These are phyloP conservation scores for Puccinia polysora DNA, from an alignment of 1,284 basidiomycete genomes.

Conservation along the genomic window DNA sequence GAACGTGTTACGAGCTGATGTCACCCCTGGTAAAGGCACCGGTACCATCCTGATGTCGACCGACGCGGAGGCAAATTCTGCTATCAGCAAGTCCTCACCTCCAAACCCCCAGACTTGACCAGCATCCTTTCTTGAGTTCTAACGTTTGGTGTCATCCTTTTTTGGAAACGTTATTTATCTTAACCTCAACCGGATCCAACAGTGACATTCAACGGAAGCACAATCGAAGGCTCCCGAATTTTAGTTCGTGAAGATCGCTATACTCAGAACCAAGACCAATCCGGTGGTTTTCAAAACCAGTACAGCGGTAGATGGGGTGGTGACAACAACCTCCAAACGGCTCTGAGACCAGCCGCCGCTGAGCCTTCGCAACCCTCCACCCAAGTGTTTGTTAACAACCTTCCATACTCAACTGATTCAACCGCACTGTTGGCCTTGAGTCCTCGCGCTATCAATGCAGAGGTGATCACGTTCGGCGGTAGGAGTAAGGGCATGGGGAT, in stretches of 20 bases:
- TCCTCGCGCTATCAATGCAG: constrained; percentile 34
- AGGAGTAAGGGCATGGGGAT: constrained; percentile 44
- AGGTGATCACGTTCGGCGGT: constrained; percentile 33
- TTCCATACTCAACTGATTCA: constrained; percentile 33
- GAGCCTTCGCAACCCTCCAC: constrained; percentile 38
- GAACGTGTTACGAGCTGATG: constrained; percentile 87
- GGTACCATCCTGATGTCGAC: constrained; percentile 86
- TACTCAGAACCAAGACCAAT: constrained; percentile 1
- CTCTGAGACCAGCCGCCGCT: background rate
- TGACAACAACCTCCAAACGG: background rate
- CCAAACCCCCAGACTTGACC: background rate
- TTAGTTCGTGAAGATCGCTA: constrained; percentile 40
- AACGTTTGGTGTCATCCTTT: background rate
- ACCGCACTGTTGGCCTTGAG: constrained; percentile 23
- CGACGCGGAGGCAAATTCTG: constrained; percentile 69
- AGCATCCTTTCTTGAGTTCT: background rate
- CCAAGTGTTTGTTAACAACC: constrained; percentile 43
- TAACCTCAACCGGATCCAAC: background rate
- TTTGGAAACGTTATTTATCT: background rate
- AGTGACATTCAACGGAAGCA: constrained; percentile 41
- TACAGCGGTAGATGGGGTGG: background rate
- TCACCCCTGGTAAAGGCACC: constrained; percentile 87
- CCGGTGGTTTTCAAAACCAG: constrained; percentile 9
- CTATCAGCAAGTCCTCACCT: constrained; percentile 26
- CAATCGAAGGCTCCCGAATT: constrained; percentile 33